These are phyloP conservation scores for Colletotrichum kahawae DNA, from an alignment of 2,329 filamentous ascomycete genomes.

Conservation along the genomic window DNA sequence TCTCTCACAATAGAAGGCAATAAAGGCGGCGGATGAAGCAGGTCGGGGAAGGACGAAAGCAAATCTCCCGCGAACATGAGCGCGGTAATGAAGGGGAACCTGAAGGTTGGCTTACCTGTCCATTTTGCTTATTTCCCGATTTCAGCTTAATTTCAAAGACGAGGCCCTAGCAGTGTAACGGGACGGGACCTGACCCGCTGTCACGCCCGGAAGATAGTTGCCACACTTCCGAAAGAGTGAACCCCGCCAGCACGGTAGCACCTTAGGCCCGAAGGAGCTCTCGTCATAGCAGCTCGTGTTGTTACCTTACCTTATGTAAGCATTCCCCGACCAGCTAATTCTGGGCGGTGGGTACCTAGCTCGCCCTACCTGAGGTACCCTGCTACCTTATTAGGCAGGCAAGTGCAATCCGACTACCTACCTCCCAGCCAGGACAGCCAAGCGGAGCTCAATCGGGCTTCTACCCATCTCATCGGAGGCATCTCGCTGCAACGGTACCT, in stretches of 20 bases:
- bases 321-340: not conserved
- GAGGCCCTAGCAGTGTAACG: too few species aligned
- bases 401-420: not conserved
- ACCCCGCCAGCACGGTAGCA: not conserved
- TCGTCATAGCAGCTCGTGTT: too few species aligned
- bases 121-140: not conserved
- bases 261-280: too few species aligned
- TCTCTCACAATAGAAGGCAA: not conserved
- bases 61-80: not conserved
- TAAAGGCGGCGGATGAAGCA: not conserved
- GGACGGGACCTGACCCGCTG: not conserved
- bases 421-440: not conserved
- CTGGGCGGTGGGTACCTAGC: not conserved
- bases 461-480: not conserved
- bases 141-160: not conserved
- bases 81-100: not conserved
- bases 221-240: not conserved
- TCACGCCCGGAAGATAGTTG: not conserved
- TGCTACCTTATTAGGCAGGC: not conserved
- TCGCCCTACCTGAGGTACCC: not conserved
- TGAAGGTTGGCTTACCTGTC: not conserved
- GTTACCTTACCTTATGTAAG: not conserved
- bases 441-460: not conserved
- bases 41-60: not conserved
- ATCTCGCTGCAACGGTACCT: not conserved